Evolutionary conservation across 2,329 filamentous ascomycete species (phyloP).

Genomic region (Trichoderma sp.): DNA sequence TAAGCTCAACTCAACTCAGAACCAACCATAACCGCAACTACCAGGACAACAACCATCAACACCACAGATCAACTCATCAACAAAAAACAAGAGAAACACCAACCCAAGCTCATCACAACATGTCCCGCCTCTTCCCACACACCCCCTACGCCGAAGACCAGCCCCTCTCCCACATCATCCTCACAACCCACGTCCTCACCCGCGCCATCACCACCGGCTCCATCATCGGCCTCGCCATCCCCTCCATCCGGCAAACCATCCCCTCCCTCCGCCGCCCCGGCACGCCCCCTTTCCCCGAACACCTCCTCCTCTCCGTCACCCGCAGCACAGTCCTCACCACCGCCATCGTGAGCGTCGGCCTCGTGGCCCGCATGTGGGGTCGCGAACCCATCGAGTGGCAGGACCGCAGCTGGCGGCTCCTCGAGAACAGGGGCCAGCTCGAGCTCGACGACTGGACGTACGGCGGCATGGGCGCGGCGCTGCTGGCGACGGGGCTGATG

Average conservation of each 20-base stretch:
- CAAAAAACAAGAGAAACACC: neutral
- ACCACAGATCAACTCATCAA: neutral
- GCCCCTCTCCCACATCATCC: constrained; percentile 54
- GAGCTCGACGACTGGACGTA: constrained; percentile 60
- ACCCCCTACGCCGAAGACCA: constrained; percentile 65
- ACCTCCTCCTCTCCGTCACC: constrained; percentile 51
- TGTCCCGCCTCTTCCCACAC: constrained; percentile 61
- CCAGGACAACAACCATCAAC: too few relatives aligned
- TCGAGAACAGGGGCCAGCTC: constrained; percentile 60
- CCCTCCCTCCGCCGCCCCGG: constrained; percentile 35
- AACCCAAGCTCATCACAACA: constrained; percentile 35
- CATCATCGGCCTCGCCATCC: constrained; percentile 49
- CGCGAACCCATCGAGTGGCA: constrained; percentile 64
- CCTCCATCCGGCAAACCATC: constrained; percentile 39
- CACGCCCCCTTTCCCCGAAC: constrained; percentile 35
- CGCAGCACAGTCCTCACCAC: constrained; percentile 50
- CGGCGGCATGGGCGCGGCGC: constrained; percentile 45
- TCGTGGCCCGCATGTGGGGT: constrained; percentile 56
- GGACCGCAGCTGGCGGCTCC: constrained; percentile 63
- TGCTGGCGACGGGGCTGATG: constrained; percentile 38
- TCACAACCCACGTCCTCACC: constrained; percentile 61
- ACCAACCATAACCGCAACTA: too few relatives aligned
- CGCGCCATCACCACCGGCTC: constrained; percentile 58
- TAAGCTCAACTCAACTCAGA: too few relatives aligned
- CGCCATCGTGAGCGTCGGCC: constrained; percentile 47